phyloP scores from a whole-genome alignment of 345 rosid species.

The Hibiscus mutabilis region DNA sequence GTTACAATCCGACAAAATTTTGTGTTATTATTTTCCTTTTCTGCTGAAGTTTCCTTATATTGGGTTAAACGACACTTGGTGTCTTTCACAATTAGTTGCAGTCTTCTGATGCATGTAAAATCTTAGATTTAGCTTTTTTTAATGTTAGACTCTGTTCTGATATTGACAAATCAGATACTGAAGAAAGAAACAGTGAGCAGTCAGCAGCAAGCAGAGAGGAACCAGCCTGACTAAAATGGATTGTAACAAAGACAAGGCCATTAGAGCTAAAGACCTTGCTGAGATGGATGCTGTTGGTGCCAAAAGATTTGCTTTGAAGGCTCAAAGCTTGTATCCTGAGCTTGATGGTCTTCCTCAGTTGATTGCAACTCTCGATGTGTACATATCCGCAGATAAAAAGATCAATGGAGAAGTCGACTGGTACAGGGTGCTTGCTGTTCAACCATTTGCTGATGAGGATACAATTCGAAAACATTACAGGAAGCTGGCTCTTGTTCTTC shows the following conservation, averaged over 20 bases:
- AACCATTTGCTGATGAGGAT: constrained; percentile 36
- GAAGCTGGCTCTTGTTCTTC: constrained; percentile 32
- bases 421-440: constrained; percentile 43
- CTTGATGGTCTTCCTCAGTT: constrained; percentile 47
- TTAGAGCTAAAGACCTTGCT: constrained; percentile 35
- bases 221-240: constrained; percentile 21
- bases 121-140: constrained; percentile 3
- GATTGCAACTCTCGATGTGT: constrained; percentile 34
- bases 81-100: no score
- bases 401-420: constrained; percentile 42
- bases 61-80: no score
- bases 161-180: background rate
- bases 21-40: no score
- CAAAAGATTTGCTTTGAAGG: constrained; percentile 34
- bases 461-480: constrained; percentile 29
- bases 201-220: background rate
- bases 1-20: no score
- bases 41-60: no score
- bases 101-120: constrained; percentile 7
- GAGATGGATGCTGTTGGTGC: constrained; percentile 42
- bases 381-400: constrained; percentile 21
- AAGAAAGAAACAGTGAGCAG: background rate
- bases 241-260: constrained; percentile 32
- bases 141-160: constrained; percentile 4
- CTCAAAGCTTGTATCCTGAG: constrained; percentile 28